These are phyloP conservation scores for Fusarium pseudonygamai DNA, from an alignment of 2,329 filamentous ascomycete species.

Conservation along the genomic window DNA sequence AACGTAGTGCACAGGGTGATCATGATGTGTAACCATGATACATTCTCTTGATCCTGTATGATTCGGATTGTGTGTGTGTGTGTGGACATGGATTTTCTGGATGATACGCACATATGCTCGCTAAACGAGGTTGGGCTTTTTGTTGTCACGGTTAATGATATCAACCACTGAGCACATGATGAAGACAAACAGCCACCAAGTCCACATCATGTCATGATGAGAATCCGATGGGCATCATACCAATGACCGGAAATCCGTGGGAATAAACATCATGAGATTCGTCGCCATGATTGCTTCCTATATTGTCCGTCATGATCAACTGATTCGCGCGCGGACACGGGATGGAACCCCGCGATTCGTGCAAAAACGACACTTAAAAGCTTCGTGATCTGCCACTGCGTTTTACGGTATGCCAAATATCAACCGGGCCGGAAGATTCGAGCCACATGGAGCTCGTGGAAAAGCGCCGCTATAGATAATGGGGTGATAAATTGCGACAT, in stretches of 20 bases:
- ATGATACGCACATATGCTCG: background rate
- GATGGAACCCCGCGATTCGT: conserved; percentile 25
- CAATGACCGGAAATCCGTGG: background rate
- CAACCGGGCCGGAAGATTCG: conserved; percentile 20
- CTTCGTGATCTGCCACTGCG: conserved; percentile 5
- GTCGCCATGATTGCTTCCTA: background rate
- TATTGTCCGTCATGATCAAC: background rate
- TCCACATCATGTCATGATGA: background rate
- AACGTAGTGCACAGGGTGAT: background rate
- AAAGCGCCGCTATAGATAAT: conserved; percentile 16
- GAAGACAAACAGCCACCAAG: too few relatives aligned
- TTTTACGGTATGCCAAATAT: background rate
- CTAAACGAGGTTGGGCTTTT: background rate
- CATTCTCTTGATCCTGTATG: background rate
- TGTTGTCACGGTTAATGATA: background rate
- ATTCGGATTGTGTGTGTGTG: background rate
- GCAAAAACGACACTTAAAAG: conserved; percentile 27
- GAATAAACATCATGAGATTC: background rate
- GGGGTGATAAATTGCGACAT: conserved; percentile 24
- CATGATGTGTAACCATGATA: background rate
- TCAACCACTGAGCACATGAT: background rate
- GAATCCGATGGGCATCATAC: background rate
- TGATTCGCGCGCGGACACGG: background rate
- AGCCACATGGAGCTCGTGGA: conserved; percentile 11
- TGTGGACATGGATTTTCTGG: background rate